Conservation (phyloP, 345 rosid genomes). For the Punica granatum region DNA sequence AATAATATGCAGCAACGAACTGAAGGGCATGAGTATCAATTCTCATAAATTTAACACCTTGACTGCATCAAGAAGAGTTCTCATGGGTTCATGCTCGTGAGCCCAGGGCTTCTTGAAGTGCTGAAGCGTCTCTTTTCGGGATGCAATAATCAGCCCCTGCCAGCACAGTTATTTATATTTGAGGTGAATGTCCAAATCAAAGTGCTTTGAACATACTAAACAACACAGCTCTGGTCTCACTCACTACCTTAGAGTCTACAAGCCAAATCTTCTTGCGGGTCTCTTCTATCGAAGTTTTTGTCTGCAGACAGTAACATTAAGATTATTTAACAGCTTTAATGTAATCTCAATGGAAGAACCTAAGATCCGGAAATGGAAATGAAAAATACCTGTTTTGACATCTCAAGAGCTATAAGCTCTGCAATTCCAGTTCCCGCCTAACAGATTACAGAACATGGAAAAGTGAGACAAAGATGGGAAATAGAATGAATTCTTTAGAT, state of each 20-base stretch:
- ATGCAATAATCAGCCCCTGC: constrained; percentile 77
- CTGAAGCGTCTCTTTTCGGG: constrained; percentile 73
- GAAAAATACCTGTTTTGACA: constrained; percentile 47
- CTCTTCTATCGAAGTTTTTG: constrained; percentile 55
- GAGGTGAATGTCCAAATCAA: background rate
- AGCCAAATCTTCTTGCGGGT: constrained; percentile 91
- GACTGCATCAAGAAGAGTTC: constrained; percentile 60
- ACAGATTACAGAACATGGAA: background rate
- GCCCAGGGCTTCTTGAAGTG: constrained; percentile 98
- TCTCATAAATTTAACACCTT: constrained; percentile 36
- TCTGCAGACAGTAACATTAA: constrained; percentile 30
- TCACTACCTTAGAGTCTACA: constrained; percentile 81
- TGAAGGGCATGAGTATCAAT: background rate
- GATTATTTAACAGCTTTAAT: constrained; percentile 15
- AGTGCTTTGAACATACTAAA: background rate
- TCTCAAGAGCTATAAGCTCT: constrained; percentile 87
- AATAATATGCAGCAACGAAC: background rate
- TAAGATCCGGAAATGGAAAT: background rate
- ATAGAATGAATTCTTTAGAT: background rate
- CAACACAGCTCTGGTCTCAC: background rate
- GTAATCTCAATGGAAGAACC: background rate
- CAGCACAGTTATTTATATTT: constrained; percentile 1
- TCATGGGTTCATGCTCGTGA: constrained; percentile 74
- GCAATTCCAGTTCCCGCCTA: constrained; percentile 99
- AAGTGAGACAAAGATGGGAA: background rate